These are phyloP conservation scores for Fusarium sp. DNA, from an alignment of 2,329 filamentous ascomycete genomes.

Conservation along the genomic window DNA sequence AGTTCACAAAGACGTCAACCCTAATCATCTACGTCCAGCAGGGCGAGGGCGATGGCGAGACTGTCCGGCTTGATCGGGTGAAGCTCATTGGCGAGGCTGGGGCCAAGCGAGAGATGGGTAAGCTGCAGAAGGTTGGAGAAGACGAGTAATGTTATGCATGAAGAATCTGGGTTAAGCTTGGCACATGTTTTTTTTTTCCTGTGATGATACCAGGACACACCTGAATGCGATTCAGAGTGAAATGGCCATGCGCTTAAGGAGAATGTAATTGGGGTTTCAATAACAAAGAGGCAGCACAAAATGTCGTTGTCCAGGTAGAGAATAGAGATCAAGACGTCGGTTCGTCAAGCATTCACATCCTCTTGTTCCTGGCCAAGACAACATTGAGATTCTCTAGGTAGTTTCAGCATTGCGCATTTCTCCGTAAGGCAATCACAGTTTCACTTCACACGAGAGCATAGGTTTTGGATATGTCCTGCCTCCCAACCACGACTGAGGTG, in stretches of 20 bases:
- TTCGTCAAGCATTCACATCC: not conserved
- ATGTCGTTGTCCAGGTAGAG: conserved; percentile 31
- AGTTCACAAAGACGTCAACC: conserved; percentile 94
- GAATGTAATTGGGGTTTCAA: conserved; percentile 36
- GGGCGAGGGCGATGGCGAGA: conserved; percentile 85
- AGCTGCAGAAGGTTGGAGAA: conserved; percentile 93
- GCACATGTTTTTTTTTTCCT: not conserved
- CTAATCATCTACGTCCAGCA: conserved; percentile 90
- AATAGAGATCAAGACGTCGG: conserved; percentile 34
- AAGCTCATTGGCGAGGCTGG: conserved; percentile 88
- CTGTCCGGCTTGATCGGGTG: conserved; percentile 84
- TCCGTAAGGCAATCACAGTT: not conserved
- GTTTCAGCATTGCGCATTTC: not conserved
- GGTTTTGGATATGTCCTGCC: conserved; percentile 57
- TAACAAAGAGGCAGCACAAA: conserved; percentile 21
- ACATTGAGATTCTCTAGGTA: not conserved
- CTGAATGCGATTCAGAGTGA: conserved; percentile 11
- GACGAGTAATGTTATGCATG: conserved; percentile 62
- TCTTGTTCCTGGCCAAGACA: not conserved
- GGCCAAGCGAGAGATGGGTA: conserved; percentile 92
- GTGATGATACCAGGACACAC: not conserved
- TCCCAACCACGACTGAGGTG: conserved; percentile 50
- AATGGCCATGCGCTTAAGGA: conserved; percentile 21
- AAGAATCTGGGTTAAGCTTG: conserved; percentile 1
- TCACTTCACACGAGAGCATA: conserved; percentile 18